A percentile compares a stretch with the other conserved stretches of the same genome.
Evolutionary conservation across 2,329 filamentous ascomycete genomes (phyloP).

Genomic region (Penicillium sp.): DNA sequence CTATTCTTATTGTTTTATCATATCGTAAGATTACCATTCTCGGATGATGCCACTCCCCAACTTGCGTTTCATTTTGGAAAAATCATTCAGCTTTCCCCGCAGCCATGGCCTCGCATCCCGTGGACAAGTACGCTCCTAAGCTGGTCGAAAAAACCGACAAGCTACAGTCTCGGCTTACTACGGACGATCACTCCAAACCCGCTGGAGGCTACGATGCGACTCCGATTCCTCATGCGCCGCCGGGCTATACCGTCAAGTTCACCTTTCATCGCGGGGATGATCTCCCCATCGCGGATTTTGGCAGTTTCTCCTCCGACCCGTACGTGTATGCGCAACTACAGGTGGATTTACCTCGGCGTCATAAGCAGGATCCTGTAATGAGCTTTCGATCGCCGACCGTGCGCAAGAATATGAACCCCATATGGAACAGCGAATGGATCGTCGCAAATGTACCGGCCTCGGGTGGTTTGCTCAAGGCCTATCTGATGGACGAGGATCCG

Average conservation of each 20-base stretch:
- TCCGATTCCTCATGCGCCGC: conserved; percentile 70
- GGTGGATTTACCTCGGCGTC: conserved; percentile 68
- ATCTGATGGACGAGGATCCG: conserved; percentile 87
- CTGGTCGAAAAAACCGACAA: conserved; percentile 42
- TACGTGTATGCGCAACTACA: conserved; percentile 76
- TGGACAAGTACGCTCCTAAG: conserved; percentile 21
- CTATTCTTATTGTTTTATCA: conserved; percentile 1
- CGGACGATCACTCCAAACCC: conserved; percentile 46
- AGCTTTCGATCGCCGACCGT: conserved; percentile 74
- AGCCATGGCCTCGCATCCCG: conserved; percentile 10
- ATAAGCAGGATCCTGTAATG: conserved; percentile 82
- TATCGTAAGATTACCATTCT: not conserved
- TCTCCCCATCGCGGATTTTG: conserved; percentile 78
- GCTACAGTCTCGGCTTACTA: conserved; percentile 35
- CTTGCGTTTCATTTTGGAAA: not conserved
- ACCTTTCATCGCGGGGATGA: conserved; percentile 79
- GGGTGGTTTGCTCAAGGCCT: conserved; percentile 81
- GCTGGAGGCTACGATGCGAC: conserved; percentile 79
- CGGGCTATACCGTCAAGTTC: conserved; percentile 82
- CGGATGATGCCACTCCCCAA: conserved; percentile 1
- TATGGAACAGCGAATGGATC: conserved; percentile 83
- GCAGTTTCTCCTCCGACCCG: conserved; percentile 76
- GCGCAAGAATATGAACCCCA: conserved; percentile 69
- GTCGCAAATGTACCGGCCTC: conserved; percentile 80
- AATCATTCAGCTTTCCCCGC: not conserved